phyloP scores from a whole-genome alignment of 305 asterid genomes.

The Fraxinus dipetala region DNA sequence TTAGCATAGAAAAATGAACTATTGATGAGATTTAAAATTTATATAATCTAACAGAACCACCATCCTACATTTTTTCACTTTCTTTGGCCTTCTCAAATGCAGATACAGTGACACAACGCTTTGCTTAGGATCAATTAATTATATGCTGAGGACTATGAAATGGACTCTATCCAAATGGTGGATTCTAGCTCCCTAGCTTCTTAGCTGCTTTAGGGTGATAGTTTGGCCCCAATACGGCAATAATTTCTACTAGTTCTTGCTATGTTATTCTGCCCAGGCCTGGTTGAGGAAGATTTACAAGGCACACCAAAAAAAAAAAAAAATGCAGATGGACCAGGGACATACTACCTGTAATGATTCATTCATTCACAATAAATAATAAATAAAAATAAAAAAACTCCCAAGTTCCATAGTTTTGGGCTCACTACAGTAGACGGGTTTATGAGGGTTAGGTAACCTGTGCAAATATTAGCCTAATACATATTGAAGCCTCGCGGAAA shows the following conservation, averaged over 20 bases:
- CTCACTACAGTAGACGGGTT: neutral
- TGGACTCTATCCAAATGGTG: no score
- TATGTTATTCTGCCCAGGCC: neutral
- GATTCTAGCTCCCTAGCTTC: neutral
- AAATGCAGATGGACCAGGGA: neutral
- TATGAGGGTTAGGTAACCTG: neutral
- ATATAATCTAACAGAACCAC: no score
- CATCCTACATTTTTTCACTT: no score
- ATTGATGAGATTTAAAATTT: neutral
- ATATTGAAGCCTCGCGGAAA: neutral
- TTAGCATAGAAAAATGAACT: neutral
- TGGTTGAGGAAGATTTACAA: neutral
- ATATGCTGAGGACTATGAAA: neutral
- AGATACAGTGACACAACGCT: neutral
- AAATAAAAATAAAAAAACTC: neutral
- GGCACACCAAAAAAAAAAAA: neutral
- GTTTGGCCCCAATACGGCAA: neutral
- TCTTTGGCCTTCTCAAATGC: neutral
- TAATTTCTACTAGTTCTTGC: neutral
- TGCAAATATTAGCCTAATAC: neutral
- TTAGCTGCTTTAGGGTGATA: neutral
- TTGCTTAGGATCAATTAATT: neutral
- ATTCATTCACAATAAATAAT: neutral
- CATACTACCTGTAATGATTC: neutral
- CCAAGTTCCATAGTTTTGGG: neutral